Percentiles rank a stretch among this genome's conserved stretches.
These are phyloP conservation scores for Neonectria punicea DNA, from an alignment of 2,329 filamentous ascomycete genomes.

Conservation along the genomic window DNA sequence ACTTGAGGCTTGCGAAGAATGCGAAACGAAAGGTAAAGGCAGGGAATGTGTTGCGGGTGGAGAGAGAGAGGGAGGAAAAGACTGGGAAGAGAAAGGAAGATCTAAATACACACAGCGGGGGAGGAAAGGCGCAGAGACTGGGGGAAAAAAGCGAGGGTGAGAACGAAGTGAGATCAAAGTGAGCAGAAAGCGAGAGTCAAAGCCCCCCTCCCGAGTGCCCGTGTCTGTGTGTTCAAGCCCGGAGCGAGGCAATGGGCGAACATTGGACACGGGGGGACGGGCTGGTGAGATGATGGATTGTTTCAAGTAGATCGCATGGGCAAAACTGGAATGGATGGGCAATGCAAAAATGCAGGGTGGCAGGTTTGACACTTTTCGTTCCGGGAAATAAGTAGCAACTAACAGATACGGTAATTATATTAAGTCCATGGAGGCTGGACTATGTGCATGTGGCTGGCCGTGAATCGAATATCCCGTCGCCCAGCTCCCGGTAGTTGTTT, in stretches of 20 bases:
- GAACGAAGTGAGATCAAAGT: neutral
- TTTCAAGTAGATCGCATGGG: conserved; percentile 39
- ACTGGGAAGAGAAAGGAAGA: neutral
- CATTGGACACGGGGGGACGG: conserved; percentile 2
- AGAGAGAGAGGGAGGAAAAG: neutral
- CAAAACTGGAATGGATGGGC: conserved; percentile 6
- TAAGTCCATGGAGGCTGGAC: neutral
- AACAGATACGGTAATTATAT: neutral
- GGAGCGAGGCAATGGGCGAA: conserved; percentile 7
- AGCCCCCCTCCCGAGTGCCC: neutral
- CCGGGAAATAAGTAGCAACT: neutral
- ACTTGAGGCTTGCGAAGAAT: neutral
- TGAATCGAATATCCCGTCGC: neutral
- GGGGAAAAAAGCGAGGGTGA: neutral
- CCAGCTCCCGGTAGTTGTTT: neutral
- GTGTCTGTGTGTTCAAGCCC: neutral
- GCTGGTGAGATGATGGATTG: conserved; percentile 30
- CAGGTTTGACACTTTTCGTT: neutral
- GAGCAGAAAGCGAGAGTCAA: conserved; percentile 3
- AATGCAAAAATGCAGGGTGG: neutral
- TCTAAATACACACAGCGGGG: neutral
- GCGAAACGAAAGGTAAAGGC: conserved; percentile 25
- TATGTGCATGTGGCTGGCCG: neutral
- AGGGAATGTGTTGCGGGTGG: conserved; percentile 14
- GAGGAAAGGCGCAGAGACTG: neutral